phyloP scores from a whole-genome alignment of 2,329 filamentous ascomycete genomes.

The Phyllosticta paracitricarpa region DNA sequence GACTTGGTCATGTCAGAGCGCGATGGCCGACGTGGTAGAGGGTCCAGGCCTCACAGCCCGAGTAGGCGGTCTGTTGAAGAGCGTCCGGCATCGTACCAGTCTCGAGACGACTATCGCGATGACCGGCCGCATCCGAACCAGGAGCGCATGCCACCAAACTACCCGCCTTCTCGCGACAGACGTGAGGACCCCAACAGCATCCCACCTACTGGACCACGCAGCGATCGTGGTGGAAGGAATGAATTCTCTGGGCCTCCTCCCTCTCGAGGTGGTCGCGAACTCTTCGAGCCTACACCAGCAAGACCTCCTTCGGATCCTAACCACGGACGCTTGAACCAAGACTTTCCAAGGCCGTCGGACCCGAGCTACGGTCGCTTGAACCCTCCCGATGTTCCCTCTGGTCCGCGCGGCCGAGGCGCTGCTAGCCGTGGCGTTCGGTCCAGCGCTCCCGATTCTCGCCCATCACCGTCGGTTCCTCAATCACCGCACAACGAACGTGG shows the following conservation, averaged over 20 bases:
- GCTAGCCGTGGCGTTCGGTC: constrained; percentile 30
- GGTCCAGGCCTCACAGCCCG: constrained; percentile 21
- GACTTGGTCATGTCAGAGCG: constrained; percentile 17
- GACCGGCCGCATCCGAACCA: constrained; percentile 21
- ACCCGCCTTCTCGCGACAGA: constrained; percentile 27
- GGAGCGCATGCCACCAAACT: constrained; percentile 16
- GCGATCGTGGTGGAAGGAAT: constrained; percentile 23
- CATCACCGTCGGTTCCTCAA: constrained; percentile 7
- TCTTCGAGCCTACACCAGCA: constrained; percentile 27
- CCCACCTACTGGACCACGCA: constrained; percentile 45
- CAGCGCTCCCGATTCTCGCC: constrained; percentile 17
- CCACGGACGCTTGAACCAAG: constrained; percentile 38
- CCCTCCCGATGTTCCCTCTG: constrained; percentile 40
- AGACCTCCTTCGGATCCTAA: constrained; percentile 30
- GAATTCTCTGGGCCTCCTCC: constrained; percentile 15
- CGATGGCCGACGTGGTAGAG: constrained; percentile 23
- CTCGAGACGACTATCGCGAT: constrained; percentile 22
- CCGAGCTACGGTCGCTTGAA: constrained; percentile 42
- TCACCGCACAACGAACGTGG: constrained; percentile 9
- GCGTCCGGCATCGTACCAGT: constrained; percentile 16
- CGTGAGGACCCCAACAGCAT: constrained; percentile 29
- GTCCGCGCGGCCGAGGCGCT: constrained; percentile 39
- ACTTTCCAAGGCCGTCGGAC: constrained; percentile 33
- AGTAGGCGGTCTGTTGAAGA: constrained; percentile 20
- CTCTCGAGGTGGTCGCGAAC: constrained; percentile 26